Evolutionary conservation across 2,329 filamentous ascomycete genomes (phyloP), one percentile per base, ranked within the genome.

Genomic region (Sphaerulina vaccinii): DNA sequence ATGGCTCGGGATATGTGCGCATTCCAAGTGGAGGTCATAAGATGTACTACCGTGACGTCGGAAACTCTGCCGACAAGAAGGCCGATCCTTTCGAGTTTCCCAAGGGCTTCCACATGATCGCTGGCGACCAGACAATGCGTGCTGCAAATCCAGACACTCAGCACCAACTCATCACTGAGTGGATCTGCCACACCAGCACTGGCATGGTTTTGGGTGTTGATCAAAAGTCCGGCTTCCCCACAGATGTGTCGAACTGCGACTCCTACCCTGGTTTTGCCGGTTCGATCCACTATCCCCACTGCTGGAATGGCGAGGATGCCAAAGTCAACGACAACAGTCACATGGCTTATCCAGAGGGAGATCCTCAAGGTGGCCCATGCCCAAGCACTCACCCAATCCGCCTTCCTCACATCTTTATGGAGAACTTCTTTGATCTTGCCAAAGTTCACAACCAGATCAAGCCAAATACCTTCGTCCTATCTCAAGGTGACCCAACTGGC

Each of bases 11-110:
- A 60, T 80, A 84, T 68, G 36, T 65, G 22, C 77, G 78, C 33
- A 86, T 90, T 18, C 77, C 83, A 10, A 65, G 62, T 35, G 68
- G 68, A 63, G 88, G 88, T 68, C 84, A 86, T 79, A 72, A 87
- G 58, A 83, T 85, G 55, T 93, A 92, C 75, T 91, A 91, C 73
- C 84, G 69, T 57, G 66, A 60, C 52, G 64, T 58, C 35, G 52
- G 51, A 58, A 68, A 77, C 48, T 62, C 67, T 41, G 68, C 74
- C 58, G 75, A 75, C 43, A 80, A 82, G 60, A 79, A 85, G 57
- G 84, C 88, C 62, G 75, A 83, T 18, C 80, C 88, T 65, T 78
- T 80, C 62, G 76, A 86, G 24, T 90, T 90, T 73, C 88, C 87
- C 10, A 66, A 78, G 18, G 86, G 85, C 19, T 79, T 91, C 60